Percentiles rank a stretch among this genome's conserved stretches.
phyloP scores from a whole-genome alignment of 352 stramenopile species.

The Plasmopara muralis region DNA sequence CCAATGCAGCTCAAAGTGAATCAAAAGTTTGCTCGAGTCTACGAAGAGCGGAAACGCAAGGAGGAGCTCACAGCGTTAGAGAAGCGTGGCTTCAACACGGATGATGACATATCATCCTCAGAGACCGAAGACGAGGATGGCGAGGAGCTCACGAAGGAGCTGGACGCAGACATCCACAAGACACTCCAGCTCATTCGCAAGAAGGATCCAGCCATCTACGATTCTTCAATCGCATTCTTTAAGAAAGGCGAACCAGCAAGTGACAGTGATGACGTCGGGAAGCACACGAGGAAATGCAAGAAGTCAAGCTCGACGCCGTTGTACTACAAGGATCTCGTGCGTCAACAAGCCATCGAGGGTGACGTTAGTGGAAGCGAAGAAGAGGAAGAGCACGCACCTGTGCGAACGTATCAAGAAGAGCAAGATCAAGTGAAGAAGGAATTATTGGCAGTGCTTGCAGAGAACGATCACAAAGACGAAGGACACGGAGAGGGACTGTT shows the following conservation, averaged over 20 bases:
- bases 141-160: constrained; percentile 59
- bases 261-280: constrained; percentile 18
- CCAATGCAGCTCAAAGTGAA: constrained; percentile 67
- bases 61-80: constrained; percentile 64
- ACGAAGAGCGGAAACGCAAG: constrained; percentile 71
- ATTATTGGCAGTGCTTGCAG: constrained; percentile 51
- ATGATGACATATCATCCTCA: constrained; percentile 57
- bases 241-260: constrained; percentile 27
- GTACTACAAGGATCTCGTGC: constrained; percentile 94
- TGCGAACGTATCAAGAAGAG: constrained; percentile 68
- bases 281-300: constrained; percentile 27
- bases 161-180: constrained; percentile 75
- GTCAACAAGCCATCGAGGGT: constrained; percentile 90
- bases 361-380: constrained; percentile 65
- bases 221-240: constrained; percentile 88
- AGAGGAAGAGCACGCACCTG: constrained; percentile 31
- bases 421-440: constrained; percentile 58
- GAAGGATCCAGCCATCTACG: constrained; percentile 91
- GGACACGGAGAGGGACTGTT: constrained; percentile 78
- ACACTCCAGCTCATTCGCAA: constrained; percentile 88
- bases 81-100: constrained; percentile 24
- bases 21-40: constrained; percentile 64
- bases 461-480: constrained; percentile 52
- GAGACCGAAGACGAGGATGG: constrained; percentile 84
- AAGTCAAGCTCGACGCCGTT: constrained; percentile 41